A percentile compares a stretch with the other conserved stretches of the same genome.
phyloP scores from a whole-genome alignment of 768 basidiomycete genomes.

The Porpolomopsis calyptriformis region DNA sequence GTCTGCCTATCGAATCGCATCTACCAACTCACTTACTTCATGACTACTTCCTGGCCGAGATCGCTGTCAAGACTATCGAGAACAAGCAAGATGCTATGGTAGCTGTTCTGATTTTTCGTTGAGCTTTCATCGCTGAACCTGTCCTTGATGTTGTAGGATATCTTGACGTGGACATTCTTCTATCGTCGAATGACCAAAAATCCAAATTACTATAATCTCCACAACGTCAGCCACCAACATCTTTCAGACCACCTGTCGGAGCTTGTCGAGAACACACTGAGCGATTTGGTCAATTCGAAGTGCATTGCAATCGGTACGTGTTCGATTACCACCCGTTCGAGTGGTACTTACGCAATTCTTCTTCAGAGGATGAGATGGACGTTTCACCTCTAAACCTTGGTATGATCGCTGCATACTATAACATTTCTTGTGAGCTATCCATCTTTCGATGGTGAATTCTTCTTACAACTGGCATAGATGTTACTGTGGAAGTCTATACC shows the following conservation, averaged over 20 bases:
- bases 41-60: slow-evolving; percentile 97
- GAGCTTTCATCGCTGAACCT: neutral
- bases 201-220: slow-evolving; percentile 88
- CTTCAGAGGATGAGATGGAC: slow-evolving; percentile 85
- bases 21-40: slow-evolving; percentile 83
- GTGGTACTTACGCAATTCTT: slow-evolving; percentile 2
- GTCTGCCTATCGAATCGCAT: slow-evolving; percentile 95
- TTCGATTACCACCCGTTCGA: neutral
- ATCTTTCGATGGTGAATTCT: neutral
- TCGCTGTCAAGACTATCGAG: slow-evolving; percentile 96
- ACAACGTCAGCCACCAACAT: slow-evolving; percentile 93
- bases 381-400: slow-evolving; percentile 86
- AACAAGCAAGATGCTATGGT: slow-evolving; percentile 98
- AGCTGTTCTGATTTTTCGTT: slow-evolving; percentile 10
- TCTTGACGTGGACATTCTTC: slow-evolving; percentile 97
- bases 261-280: slow-evolving; percentile 86
- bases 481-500: slow-evolving; percentile 95
- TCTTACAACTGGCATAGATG: slow-evolving; percentile 40
- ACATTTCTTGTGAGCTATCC: slow-evolving; percentile 66
- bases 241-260: slow-evolving; percentile 94
- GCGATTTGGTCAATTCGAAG: slow-evolving; percentile 87
- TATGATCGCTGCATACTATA: slow-evolving; percentile 97
- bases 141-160: slow-evolving; percentile 45
- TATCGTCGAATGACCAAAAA: slow-evolving; percentile 97
- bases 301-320: slow-evolving; percentile 77